A percentile compares a stretch with the other conserved stretches of the same genome.
These are phyloP conservation scores for Vanderwaltozyma polyspora DNA, from an alignment of 805 yeast genomes.

Conservation along the genomic window DNA sequence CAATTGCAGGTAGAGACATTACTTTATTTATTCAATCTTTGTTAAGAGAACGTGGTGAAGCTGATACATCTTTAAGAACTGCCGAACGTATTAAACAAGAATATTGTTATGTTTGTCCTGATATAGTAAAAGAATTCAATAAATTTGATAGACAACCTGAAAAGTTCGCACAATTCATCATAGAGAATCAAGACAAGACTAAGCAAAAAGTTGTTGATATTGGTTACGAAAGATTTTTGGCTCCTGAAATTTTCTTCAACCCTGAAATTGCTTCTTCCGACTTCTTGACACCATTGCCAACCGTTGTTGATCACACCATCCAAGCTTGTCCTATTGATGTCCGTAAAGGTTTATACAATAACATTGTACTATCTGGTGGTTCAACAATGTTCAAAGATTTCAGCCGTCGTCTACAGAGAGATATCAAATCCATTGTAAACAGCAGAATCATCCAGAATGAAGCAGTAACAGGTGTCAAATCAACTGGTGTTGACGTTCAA, in stretches of 20 bases:
- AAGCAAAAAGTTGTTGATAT: slow-evolving; percentile 68
- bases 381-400: slow-evolving; percentile 98
- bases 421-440: slow-evolving; percentile 74
- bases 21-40: slow-evolving; percentile 86
- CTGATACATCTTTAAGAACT: slow-evolving; percentile 84
- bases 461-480: slow-evolving; percentile 55
- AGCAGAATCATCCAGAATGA: slow-evolving; percentile 81
- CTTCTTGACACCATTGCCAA: slow-evolving; percentile 90
- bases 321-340: slow-evolving; percentile 96
- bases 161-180: slow-evolving; percentile 84
- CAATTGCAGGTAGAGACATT: slow-evolving; percentile 97
- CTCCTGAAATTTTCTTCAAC: slow-evolving; percentile 97
- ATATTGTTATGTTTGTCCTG: slow-evolving; percentile 95
- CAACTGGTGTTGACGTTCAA: slow-evolving; percentile 93
- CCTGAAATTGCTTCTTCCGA: slow-evolving; percentile 96
- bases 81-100: slow-evolving; percentile 96
- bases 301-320: slow-evolving; percentile 89
- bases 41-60: slow-evolving; percentile 93
- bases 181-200: slow-evolving; percentile 64
- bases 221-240: slow-evolving; percentile 94
- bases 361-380: slow-evolving; percentile 94
- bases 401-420: slow-evolving; percentile 95
- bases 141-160: slow-evolving; percentile 91
- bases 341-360: slow-evolving; percentile 88
- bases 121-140: slow-evolving; percentile 90